Evolutionary conservation across 176 grass and related monocot genomes (phyloP).

Genomic region (Carex kokanica): DNA sequence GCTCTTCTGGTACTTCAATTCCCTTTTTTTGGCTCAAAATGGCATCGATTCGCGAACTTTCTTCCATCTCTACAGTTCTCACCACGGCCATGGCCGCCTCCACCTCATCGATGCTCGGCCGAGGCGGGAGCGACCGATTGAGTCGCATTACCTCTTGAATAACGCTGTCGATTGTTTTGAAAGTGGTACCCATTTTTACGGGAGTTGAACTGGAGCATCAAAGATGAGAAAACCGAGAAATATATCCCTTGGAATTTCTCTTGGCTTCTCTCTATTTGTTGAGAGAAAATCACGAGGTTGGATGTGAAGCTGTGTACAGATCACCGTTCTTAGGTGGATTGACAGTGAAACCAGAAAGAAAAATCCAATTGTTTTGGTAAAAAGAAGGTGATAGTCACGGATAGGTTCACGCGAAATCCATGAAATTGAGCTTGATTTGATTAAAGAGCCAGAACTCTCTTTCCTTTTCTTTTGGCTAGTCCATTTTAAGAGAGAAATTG

Average conservation of each 20-base stretch:
- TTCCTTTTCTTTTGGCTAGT: neutral
- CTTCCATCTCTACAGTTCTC: conserved; percentile 69
- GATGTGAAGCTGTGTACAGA: conserved; percentile 24
- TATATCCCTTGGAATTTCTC: conserved; percentile 15
- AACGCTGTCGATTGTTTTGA: conserved; percentile 60
- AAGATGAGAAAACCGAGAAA: conserved; percentile 18
- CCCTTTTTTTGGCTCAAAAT: conserved; percentile 45
- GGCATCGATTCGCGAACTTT: conserved; percentile 58
- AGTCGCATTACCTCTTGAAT: conserved; percentile 83
- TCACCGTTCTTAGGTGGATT: conserved; percentile 31
- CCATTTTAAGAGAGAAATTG: conserved; percentile 12
- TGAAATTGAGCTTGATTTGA: conserved; percentile 30
- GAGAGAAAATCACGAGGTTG: conserved; percentile 63
- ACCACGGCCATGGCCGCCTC: conserved; percentile 74
- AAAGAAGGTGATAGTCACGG: conserved; percentile 21
- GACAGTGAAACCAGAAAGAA: conserved; percentile 27
- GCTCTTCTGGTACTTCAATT: conserved; percentile 68
- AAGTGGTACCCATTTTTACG: conserved; percentile 43
- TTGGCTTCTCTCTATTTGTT: neutral
- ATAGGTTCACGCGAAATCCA: conserved; percentile 28
- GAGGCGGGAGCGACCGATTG: conserved; percentile 63
- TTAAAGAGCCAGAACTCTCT: conserved; percentile 11
- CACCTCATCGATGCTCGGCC: conserved; percentile 69
- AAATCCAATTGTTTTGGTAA: conserved; percentile 19
- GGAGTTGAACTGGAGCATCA: conserved; percentile 16